phyloP scores from a whole-genome alignment of 192 early-diverging fungal genomes.

The Globomyces pollinis-pini region DNA sequence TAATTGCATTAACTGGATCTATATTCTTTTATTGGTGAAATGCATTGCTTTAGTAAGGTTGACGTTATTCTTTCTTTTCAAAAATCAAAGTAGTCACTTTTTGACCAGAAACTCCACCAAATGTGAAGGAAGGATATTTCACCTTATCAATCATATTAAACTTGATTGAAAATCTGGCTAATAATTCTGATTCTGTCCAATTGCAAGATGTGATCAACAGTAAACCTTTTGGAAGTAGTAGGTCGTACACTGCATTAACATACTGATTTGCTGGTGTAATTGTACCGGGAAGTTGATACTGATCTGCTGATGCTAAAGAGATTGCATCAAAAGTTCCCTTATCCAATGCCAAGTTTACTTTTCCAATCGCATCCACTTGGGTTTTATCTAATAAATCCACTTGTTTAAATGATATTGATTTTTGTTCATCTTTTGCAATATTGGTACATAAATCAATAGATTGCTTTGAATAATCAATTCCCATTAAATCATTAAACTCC shows the following conservation, averaged over 20 bases:
- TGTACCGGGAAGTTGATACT: conserved; percentile 15
- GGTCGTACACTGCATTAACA: conserved; percentile 45
- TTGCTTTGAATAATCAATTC: conserved; percentile 77
- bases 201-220: conserved; percentile 91
- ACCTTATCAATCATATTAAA: conserved; percentile 64
- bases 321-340: conserved; percentile 96
- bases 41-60: not conserved
- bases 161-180: conserved; percentile 44
- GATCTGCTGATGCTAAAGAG: conserved; percentile 45
- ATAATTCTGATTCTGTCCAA: conserved; percentile 84
- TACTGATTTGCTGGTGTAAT: conserved; percentile 31
- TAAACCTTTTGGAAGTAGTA: conserved; percentile 60
- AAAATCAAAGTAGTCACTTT: conserved; percentile 81
- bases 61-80: conserved; percentile 31
- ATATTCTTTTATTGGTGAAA: too few relatives aligned
- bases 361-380: conserved; percentile 2
- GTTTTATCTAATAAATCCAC: conserved; percentile 28
- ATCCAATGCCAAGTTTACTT: conserved; percentile 52
- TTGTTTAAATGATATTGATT: conserved; percentile 19
- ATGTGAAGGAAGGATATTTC: conserved; percentile 76
- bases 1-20: too few relatives aligned
- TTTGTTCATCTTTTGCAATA: conserved; percentile 38
- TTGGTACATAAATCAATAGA: conserved; percentile 66
- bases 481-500: conserved; percentile 63
- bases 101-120: conserved; percentile 86